Evolutionary conservation across 768 basidiomycete species (phyloP).

Genomic region (Suillus subalutaceus): DNA sequence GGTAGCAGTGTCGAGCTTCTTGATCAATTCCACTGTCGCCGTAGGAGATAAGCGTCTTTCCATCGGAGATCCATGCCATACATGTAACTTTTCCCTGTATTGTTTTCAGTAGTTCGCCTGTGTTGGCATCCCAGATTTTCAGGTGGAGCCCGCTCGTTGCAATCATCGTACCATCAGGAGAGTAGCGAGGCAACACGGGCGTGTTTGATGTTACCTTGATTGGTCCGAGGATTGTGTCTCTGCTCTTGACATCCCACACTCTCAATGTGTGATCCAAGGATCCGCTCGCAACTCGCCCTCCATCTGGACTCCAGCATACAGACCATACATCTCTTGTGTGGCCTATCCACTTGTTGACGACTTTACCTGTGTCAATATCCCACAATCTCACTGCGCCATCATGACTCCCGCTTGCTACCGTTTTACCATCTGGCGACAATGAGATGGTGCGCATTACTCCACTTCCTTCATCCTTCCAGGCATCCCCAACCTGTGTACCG

Average conservation of each 20-base stretch:
- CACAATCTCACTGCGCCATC: background rate
- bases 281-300: background rate
- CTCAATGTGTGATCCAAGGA: background rate
- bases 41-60: background rate
- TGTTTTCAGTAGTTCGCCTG: background rate
- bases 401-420: background rate
- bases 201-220: background rate
- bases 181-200: background rate
- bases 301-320: constrained; percentile 1
- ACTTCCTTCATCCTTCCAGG: background rate
- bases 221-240: background rate
- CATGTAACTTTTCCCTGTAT: background rate
- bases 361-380: background rate
- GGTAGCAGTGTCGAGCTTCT: background rate
- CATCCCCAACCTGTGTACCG: background rate
- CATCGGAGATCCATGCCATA: background rate
- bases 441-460: background rate
- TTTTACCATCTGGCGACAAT: background rate
- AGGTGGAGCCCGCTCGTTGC: background rate
- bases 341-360: background rate
- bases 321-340: background rate
- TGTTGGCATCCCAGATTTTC: background rate
- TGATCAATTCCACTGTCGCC: background rate
- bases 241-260: background rate
- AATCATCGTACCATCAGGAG: background rate